Evolutionary conservation across 768 basidiomycete species (phyloP).

Genomic region (Tylopilus plumbeoviolaceoides): DNA sequence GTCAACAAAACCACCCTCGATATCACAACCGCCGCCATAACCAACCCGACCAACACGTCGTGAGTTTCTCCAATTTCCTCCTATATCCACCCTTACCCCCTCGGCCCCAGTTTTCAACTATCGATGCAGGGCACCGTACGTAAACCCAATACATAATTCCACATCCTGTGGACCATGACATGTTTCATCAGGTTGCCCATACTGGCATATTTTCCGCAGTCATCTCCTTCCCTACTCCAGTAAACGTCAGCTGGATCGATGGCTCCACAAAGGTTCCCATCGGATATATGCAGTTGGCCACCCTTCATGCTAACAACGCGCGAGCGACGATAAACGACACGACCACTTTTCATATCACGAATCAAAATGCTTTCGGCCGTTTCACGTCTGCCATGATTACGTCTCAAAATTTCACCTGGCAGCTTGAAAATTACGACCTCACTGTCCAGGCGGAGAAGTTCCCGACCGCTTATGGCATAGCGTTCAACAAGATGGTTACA

Average conservation of each 20-base stretch:
- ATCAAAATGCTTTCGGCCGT: constrained; percentile 54
- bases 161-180: not conserved
- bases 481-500: constrained; percentile 57
- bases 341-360: constrained; percentile 51
- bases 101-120: constrained; percentile 44
- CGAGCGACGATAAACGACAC: constrained; percentile 61
- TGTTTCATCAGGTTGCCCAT: constrained; percentile 49
- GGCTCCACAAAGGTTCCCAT: constrained; percentile 44
- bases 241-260: constrained; percentile 57
- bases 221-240: constrained; percentile 55
- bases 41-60: constrained; percentile 53
- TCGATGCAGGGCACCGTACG: constrained; percentile 51
- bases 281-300: constrained; percentile 49
- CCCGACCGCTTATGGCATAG: constrained; percentile 60
- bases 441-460: constrained; percentile 64
- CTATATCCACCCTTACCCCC: constrained; percentile 2
- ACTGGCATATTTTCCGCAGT: constrained; percentile 62
- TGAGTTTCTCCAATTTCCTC: constrained; percentile 28
- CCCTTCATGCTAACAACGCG: constrained; percentile 48
- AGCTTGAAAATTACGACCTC: constrained; percentile 51
- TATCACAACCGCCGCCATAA: constrained; percentile 49
- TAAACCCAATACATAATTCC: not conserved
- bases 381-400: constrained; percentile 67
- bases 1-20: constrained; percentile 53
- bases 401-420: constrained; percentile 64